Percentiles rank a stretch among this genome's conserved stretches.
Conservation (phyloP, 768 basidiomycete species). For the Tricholoma matsutake region DNA sequence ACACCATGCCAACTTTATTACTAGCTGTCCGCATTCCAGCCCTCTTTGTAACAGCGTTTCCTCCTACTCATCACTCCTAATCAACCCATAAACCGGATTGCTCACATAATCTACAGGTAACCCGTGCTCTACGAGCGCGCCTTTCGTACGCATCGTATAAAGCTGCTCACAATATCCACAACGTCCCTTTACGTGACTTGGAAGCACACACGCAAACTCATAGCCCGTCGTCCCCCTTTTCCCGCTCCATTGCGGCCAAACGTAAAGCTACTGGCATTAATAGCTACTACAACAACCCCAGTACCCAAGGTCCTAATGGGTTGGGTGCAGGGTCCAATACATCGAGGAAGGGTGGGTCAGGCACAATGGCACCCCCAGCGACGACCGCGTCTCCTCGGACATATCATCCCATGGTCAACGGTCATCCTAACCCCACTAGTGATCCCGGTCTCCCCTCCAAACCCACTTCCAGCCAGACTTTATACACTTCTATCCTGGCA, state of each 20-base stretch:
- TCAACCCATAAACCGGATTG: constrained; percentile 30
- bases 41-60: not conserved
- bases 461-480: constrained; percentile 47
- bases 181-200: constrained; percentile 64
- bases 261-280: constrained; percentile 46
- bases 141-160: constrained; percentile 85
- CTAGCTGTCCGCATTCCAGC: not conserved
- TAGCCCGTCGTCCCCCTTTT: constrained; percentile 37
- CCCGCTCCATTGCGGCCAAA: constrained; percentile 57
- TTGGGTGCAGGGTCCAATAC: constrained; percentile 24
- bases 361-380: constrained; percentile 45
- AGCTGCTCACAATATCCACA: constrained; percentile 68
- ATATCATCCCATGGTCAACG: constrained; percentile 37
- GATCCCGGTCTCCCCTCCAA: constrained; percentile 32
- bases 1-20: constrained; percentile 7
- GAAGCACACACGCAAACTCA: constrained; percentile 56
- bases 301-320: constrained; percentile 44
- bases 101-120: constrained; percentile 57
- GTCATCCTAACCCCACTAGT: constrained; percentile 27
- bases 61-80: constrained; percentile 12
- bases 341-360: constrained; percentile 37
- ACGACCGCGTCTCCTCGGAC: constrained; percentile 41
- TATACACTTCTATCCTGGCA: constrained; percentile 74
- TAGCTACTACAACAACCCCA: constrained; percentile 50
- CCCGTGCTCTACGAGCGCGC: constrained; percentile 75